Conservation (phyloP, 306 rosid genomes). For the Mimosa bimucronata region DNA sequence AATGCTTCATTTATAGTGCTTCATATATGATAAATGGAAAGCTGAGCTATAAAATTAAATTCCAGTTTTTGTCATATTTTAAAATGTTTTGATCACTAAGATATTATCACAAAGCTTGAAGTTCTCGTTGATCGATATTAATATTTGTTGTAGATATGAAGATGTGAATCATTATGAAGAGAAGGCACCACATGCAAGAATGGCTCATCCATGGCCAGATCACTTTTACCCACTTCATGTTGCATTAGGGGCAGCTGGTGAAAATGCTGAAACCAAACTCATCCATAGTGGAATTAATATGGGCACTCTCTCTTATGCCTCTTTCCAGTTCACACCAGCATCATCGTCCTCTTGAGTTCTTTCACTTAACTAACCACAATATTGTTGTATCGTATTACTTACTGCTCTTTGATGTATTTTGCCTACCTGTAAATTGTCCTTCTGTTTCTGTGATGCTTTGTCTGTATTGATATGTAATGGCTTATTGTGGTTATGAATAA, state of each 20-base stretch:
- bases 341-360: conserved; percentile 28
- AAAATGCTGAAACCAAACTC: conserved; percentile 56
- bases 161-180: conserved; percentile 69
- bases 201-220: conserved; percentile 84
- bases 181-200: conserved; percentile 74
- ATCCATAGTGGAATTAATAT: conserved; percentile 64
- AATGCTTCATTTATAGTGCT: too few relatives aligned
- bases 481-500: neutral
- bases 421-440: conserved; percentile 6
- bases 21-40: conserved; percentile 22
- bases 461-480: conserved; percentile 5
- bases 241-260: conserved; percentile 87
- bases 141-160: conserved; percentile 54
- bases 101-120: conserved; percentile 3
- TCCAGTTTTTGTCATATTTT: neutral
- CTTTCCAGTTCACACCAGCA: conserved; percentile 66
- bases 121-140: conserved; percentile 30
- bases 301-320: conserved; percentile 75
- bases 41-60: neutral
- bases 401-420: conserved; percentile 11
- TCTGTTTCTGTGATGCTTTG: conserved; percentile 17
- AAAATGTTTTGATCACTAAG: neutral
- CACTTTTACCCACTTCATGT: conserved; percentile 82
- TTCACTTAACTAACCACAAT: neutral
- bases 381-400: neutral